These are phyloP conservation scores for Capronia americana DNA, from an alignment of 2,329 filamentous ascomycete species.

Conservation along the genomic window DNA sequence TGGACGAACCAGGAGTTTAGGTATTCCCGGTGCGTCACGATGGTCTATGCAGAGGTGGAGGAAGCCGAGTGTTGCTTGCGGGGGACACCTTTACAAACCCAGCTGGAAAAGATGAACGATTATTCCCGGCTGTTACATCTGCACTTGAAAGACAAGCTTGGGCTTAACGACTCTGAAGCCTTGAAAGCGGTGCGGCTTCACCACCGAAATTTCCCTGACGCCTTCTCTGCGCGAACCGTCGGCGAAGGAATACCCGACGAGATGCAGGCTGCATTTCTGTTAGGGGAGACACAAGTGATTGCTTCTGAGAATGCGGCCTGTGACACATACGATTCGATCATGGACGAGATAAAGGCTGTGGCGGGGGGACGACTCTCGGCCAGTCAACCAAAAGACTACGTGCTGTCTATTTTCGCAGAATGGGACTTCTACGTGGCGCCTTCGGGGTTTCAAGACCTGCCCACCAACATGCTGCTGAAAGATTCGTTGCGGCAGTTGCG, in stretches of 20 bases:
- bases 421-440: background rate
- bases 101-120: background rate
- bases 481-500: background rate
- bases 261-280: background rate
- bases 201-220: background rate
- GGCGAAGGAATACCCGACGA: background rate
- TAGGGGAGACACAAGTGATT: background rate
- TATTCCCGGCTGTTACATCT: background rate
- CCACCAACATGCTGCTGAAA: background rate
- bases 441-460: background rate
- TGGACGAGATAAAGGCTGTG: background rate
- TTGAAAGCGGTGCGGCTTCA: background rate
- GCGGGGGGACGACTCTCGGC: background rate
- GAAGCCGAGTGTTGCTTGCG: background rate
- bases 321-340: background rate
- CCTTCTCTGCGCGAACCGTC: too few relatives aligned
- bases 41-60: background rate
- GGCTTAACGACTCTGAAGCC: background rate
- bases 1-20: background rate
- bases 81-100: background rate
- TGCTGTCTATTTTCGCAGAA: background rate
- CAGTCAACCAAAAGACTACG: slow-evolving; percentile 4
- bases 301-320: background rate
- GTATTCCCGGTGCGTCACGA: background rate
- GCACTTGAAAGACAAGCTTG: background rate